Evolutionary conservation across 768 basidiomycete species (phyloP).

Genomic region (Boletus speciosus): DNA sequence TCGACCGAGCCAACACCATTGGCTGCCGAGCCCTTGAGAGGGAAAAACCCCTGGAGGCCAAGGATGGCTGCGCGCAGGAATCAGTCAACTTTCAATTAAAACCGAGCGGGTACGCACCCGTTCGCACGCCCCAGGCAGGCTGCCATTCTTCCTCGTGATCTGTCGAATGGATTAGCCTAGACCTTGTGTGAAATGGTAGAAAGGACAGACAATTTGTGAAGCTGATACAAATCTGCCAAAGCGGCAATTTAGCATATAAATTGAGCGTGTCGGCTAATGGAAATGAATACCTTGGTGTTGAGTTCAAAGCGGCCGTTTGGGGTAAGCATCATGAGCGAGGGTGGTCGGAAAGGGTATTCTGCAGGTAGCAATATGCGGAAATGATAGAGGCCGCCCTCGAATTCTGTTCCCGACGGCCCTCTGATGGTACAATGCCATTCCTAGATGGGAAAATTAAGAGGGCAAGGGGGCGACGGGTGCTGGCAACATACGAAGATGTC

Average conservation of each 20-base stretch:
- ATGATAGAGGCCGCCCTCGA: constrained; percentile 94
- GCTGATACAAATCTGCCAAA: constrained; percentile 79
- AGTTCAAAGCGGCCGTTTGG: constrained; percentile 97
- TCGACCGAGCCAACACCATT: constrained; percentile 87
- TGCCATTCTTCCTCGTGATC: constrained; percentile 98
- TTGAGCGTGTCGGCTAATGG: constrained; percentile 12
- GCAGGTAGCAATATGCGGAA: constrained; percentile 87
- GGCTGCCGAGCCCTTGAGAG: constrained; percentile 82
- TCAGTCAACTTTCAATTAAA: constrained; percentile 14
- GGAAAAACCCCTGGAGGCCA: constrained; percentile 86
- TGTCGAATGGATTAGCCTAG: constrained; percentile 36
- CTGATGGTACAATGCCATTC: constrained; percentile 99
- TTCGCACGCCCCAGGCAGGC: constrained; percentile 97
- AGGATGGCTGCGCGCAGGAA: constrained; percentile 61
- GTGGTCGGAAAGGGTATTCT: constrained; percentile 95
- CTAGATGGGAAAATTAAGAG: constrained; percentile 31
- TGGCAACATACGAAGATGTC: constrained; percentile 74
- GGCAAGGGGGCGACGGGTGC: constrained; percentile 7
- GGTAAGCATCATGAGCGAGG: constrained; percentile 93
- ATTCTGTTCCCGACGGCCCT: constrained; percentile 85
- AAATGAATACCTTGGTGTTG: constrained; percentile 76
- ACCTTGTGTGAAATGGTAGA: constrained; percentile 17
- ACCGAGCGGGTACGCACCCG: constrained; percentile 49
- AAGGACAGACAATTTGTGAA: constrained; percentile 76
- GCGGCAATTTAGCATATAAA: constrained; percentile 5